A percentile compares a stretch with the other conserved stretches of the same genome.
These are phyloP conservation scores for Metrosideros polymorpha DNA, from an alignment of 441 rosid genomes.

Conservation along the genomic window DNA sequence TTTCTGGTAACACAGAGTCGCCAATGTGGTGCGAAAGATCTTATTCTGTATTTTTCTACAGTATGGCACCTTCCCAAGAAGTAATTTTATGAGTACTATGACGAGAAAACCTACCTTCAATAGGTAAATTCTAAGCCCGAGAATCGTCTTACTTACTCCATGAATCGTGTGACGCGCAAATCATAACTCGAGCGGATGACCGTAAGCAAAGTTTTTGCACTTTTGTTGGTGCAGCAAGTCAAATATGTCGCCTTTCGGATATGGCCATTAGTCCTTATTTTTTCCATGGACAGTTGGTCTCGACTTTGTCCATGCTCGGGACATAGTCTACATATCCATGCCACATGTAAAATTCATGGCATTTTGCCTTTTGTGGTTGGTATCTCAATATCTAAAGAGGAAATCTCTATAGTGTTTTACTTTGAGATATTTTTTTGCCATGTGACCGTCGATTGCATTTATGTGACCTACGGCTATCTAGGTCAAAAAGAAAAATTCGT, in stretches of 20 bases:
- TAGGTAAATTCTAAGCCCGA: not conserved
- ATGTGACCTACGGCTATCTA: accelerated
- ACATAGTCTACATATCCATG: not conserved
- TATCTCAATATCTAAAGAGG: not conserved
- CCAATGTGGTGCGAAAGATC: not conserved
- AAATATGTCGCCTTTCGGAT: not conserved
- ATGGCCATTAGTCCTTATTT: not conserved
- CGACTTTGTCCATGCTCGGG: not conserved
- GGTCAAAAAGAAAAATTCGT: not conserved
- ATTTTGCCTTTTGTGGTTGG: not conserved
- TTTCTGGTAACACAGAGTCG: not conserved
- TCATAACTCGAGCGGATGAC: not conserved
- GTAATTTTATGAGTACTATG: not conserved
- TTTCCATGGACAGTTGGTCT: not conserved
- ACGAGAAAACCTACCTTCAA: not conserved
- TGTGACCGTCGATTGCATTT: not conserved
- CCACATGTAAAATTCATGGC: not conserved
- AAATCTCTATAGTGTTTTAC: not conserved
- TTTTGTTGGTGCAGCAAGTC: not conserved
- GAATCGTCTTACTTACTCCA: not conserved
- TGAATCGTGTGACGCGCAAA: not conserved
- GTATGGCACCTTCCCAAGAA: not conserved
- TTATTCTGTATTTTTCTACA: not conserved
- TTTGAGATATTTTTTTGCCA: not conserved
- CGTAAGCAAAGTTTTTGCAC: not conserved